These are phyloP conservation scores for Saksenaea vasiformis DNA, from an alignment of 371 early-diverging fungal genomes.

Conservation along the genomic window DNA sequence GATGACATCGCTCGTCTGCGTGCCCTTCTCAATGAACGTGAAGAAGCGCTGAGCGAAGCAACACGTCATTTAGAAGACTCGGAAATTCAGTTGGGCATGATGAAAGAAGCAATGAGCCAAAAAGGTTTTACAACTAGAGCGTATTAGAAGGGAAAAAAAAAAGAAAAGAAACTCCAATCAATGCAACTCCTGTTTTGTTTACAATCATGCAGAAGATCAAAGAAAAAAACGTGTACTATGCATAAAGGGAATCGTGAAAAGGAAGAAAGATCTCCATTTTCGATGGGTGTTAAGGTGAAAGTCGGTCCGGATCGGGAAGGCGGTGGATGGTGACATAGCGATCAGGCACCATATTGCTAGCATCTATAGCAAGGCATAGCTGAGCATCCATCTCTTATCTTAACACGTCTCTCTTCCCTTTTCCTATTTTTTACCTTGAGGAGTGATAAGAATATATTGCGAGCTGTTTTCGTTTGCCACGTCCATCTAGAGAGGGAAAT, in stretches of 20 bases:
- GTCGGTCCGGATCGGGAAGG: slow-evolving; percentile 75
- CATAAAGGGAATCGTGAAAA: background rate
- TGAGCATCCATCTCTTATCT: too few species aligned
- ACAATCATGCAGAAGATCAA: too few species aligned
- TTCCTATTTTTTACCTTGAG: slow-evolving; percentile 72
- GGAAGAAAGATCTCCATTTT: too few species aligned
- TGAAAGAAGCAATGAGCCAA: slow-evolving; percentile 64
- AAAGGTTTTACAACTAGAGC: slow-evolving; percentile 33
- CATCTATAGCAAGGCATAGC: slow-evolving; percentile 26
- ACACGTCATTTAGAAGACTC: slow-evolving; percentile 56
- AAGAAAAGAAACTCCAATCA: too few species aligned
- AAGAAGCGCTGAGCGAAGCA: slow-evolving; percentile 50
- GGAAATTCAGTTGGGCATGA: slow-evolving; percentile 63
- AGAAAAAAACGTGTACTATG: slow-evolving; percentile 2
- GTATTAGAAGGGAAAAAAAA: background rate
- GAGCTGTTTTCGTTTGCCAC: slow-evolving; percentile 72
- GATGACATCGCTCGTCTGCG: slow-evolving; percentile 54
- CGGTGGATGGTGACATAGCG: slow-evolving; percentile 72
- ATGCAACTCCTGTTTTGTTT: too few species aligned
- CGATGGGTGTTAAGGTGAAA: background rate
- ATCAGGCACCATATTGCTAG: slow-evolving; percentile 59
- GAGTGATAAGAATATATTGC: slow-evolving; percentile 96
- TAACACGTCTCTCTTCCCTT: too few species aligned
- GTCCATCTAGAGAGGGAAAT: slow-evolving; percentile 53
- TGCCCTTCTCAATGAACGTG: slow-evolving; percentile 47